Evolutionary conservation across 441 rosid genomes (phyloP).

Genomic region (Erodium trifolium): DNA sequence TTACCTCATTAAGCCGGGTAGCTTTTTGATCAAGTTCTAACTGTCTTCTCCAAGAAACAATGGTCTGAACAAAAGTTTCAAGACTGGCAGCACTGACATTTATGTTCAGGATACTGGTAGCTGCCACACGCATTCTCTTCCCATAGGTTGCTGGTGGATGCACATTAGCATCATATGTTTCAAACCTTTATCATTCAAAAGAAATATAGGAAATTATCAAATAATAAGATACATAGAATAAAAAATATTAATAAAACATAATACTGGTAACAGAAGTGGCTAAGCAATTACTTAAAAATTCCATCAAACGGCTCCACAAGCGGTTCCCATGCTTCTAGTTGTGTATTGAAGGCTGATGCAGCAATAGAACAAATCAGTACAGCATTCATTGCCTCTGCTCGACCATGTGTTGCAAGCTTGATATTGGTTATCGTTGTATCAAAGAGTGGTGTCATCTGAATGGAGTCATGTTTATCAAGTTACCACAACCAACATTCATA

Average conservation of each 20-base stretch:
- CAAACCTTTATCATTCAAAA: conserved; percentile 51
- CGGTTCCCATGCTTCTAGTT: conserved; percentile 98
- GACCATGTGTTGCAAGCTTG: conserved; percentile 97
- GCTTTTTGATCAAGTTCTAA: conserved; percentile 87
- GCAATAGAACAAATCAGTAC: conserved; percentile 91
- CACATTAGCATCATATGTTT: conserved; percentile 66
- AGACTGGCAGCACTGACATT: conserved; percentile 90
- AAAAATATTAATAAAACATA: conserved; percentile 1
- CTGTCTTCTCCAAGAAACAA: conserved; percentile 92
- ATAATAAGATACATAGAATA: background rate
- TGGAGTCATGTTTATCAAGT: conserved; percentile 23
- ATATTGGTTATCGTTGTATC: conserved; percentile 86
- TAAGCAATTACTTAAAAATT: conserved; percentile 76
- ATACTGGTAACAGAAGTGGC: conserved; percentile 12
- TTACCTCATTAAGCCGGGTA: conserved; percentile 64
- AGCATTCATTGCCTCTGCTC: conserved; percentile 91
- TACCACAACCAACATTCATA: background rate
- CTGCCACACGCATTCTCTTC: conserved; percentile 77
- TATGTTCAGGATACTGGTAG: conserved; percentile 74
- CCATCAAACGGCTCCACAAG: conserved; percentile 98
- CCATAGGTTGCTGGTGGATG: conserved; percentile 60
- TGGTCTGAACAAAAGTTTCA: conserved; percentile 63
- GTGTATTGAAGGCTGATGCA: conserved; percentile 90
- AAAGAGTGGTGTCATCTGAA: conserved; percentile 94
- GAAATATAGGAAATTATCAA: background rate